These are phyloP conservation scores for Talaromyces stipitatus DNA, from an alignment of 495 filamentous ascomycete species.

Conservation along the genomic window DNA sequence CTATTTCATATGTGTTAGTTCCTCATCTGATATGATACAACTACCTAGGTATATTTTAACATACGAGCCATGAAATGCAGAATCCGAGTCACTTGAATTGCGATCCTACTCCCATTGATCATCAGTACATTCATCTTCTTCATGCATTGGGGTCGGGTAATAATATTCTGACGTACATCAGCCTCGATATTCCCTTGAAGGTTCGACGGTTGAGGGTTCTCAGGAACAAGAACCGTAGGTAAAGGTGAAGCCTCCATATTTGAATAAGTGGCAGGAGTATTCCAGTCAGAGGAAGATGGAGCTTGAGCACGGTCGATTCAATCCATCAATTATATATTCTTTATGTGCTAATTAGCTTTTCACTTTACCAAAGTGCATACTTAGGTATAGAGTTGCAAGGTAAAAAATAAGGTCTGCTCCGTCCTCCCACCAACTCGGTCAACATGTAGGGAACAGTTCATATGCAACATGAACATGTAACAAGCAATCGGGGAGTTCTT, in stretches of 20 bases:
- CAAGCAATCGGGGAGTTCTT: background rate
- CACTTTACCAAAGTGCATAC: background rate
- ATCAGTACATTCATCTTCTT: background rate
- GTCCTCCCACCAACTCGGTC: background rate
- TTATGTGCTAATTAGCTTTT: background rate
- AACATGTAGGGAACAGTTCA: background rate
- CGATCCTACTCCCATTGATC: background rate
- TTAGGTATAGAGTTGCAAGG: too few species aligned
- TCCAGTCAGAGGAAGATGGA: background rate
- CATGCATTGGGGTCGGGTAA: background rate
- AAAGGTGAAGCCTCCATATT: background rate
- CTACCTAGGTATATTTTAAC: background rate
- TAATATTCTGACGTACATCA: constrained; percentile 5
- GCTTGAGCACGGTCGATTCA: background rate
- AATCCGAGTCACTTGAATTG: constrained; percentile 2
- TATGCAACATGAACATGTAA: background rate
- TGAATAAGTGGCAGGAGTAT: background rate
- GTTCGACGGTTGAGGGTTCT: background rate
- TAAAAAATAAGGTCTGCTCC: too few species aligned
- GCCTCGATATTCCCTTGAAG: constrained; percentile 6
- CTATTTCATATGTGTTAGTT: background rate
- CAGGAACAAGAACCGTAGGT: background rate
- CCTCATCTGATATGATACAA: background rate
- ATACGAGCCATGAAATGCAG: constrained; percentile 8
- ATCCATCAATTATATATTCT: background rate